Conservation (phyloP, 2,329 filamentous ascomycete genomes). For the Penicillium sp. region DNA sequence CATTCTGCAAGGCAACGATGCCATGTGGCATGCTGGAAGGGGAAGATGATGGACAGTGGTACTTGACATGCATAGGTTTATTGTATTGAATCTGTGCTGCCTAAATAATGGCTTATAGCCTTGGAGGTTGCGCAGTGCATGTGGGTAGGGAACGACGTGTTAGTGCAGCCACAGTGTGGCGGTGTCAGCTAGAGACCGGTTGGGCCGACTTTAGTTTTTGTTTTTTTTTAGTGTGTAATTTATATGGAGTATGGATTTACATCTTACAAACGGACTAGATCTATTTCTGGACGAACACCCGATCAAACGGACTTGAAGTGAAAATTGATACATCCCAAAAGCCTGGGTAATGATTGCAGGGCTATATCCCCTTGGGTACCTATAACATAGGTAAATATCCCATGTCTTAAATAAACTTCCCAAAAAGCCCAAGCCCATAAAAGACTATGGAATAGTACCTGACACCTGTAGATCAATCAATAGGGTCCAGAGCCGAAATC, state of each 20-base stretch:
- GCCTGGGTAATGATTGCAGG: background rate
- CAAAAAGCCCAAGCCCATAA: background rate
- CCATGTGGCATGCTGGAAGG: constrained; percentile 18
- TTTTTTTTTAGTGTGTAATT: background rate
- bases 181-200: background rate
- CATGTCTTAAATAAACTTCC: background rate
- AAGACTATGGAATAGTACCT: background rate
- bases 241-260: background rate
- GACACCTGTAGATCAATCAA: background rate
- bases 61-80: constrained; percentile 4
- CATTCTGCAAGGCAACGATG: constrained; percentile 22
- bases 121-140: background rate
- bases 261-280: background rate
- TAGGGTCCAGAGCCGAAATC: background rate
- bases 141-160: background rate
- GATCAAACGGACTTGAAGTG: background rate
- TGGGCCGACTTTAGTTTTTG: background rate
- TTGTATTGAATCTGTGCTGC: background rate
- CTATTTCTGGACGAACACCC: constrained; percentile 4
- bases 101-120: background rate
- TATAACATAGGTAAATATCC: background rate
- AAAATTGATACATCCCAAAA: background rate
- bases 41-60: constrained; percentile 10
- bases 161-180: constrained; percentile 6
- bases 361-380: background rate